Conservation (phyloP, 2,329 filamentous ascomycete species). For the Arthrinium puccinioides region DNA sequence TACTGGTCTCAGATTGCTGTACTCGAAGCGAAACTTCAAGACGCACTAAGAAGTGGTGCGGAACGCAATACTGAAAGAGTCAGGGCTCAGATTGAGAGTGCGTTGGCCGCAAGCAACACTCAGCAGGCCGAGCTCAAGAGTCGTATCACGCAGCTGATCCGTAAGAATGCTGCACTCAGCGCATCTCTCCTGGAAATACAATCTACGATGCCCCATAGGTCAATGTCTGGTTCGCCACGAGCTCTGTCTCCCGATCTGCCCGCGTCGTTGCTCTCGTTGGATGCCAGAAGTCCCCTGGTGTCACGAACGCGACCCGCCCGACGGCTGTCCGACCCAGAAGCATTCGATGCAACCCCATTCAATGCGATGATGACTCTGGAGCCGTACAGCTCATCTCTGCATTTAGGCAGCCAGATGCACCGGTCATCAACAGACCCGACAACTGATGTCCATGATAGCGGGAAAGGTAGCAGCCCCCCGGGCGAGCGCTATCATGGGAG, state of each 20-base stretch:
- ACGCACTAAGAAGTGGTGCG: constrained; percentile 23
- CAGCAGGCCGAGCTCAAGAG: constrained; percentile 48
- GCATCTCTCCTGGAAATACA: constrained; percentile 41
- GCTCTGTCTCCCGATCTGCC: constrained; percentile 23
- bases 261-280: constrained; percentile 21
- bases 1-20: constrained; percentile 41
- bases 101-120: constrained; percentile 42
- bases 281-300: constrained; percentile 30
- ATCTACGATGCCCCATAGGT: constrained; percentile 20
- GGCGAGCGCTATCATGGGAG: constrained; percentile 38
- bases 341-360: constrained; percentile 32
- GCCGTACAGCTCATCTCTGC: constrained; percentile 19
- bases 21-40: constrained; percentile 37
- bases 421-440: constrained; percentile 31
- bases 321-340: constrained; percentile 36
- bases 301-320: constrained; percentile 29
- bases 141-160: constrained; percentile 40
- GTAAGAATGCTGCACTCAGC: constrained; percentile 46
- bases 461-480: constrained; percentile 23
- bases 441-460: no score
- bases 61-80: constrained; percentile 19
- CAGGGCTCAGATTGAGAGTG: constrained; percentile 33
- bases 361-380: constrained; percentile 37
- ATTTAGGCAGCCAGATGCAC: constrained; percentile 15
- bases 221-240: constrained; percentile 8